A percentile compares a stretch with the other conserved stretches of the same genome.
Conservation (phyloP, 345 rosid genomes). For the Cardamine occulta region DNA sequence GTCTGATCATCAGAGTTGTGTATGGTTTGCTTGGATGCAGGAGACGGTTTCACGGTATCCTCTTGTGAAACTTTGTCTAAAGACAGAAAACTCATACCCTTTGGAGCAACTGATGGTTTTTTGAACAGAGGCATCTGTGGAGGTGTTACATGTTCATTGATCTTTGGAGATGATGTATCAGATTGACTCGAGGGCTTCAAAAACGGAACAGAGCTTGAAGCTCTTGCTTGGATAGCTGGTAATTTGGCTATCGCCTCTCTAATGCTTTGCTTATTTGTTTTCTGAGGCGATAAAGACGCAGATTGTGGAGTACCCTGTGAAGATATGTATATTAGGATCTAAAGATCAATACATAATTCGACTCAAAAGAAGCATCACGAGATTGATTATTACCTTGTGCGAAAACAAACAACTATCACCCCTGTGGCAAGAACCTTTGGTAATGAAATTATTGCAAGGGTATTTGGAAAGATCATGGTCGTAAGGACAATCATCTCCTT, state of each 20-base stretch:
- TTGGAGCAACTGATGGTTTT: conserved; percentile 40
- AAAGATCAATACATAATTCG: conserved; percentile 9
- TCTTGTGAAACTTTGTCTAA: conserved; percentile 52
- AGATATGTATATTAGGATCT: conserved; percentile 13
- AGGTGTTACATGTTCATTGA: conserved; percentile 31
- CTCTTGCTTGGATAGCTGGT: conserved; percentile 38
- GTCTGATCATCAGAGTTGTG: conserved; percentile 6
- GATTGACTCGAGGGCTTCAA: conserved; percentile 30
- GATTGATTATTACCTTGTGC: conserved; percentile 64
- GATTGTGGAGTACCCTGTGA: conserved; percentile 37
- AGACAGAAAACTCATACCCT: conserved; percentile 57
- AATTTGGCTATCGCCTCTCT: conserved; percentile 40
- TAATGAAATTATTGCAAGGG: conserved; percentile 60
- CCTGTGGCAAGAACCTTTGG: conserved; percentile 72
- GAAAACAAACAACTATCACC: conserved; percentile 81
- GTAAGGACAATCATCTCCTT: conserved; percentile 87
- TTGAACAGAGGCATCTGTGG: conserved; percentile 33
- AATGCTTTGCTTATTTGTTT: conserved; percentile 32
- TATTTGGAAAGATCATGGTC: conserved; percentile 91
- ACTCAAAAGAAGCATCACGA: conserved; percentile 1
- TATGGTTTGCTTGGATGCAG: conserved; percentile 28
- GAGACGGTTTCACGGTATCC: conserved; percentile 29
- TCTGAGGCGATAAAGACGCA: conserved; percentile 27
- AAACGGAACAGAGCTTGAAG: conserved; percentile 31
- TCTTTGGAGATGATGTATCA: conserved; percentile 39